phyloP scores from a whole-genome alignment of 306 rosid genomes.

The Ormosia semicastrata region DNA sequence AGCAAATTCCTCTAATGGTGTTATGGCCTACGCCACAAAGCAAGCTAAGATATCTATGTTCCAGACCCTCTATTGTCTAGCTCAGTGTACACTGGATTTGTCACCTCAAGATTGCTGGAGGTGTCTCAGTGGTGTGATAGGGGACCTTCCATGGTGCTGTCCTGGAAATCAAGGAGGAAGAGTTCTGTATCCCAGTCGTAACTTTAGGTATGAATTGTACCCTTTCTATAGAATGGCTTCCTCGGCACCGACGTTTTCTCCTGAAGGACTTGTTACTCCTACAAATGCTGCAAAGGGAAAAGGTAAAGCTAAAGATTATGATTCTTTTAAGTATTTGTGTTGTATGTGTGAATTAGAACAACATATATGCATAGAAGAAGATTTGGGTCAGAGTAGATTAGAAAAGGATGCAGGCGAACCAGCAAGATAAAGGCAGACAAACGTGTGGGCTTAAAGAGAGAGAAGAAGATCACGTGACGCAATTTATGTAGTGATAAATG shows the following conservation, averaged over 20 bases:
- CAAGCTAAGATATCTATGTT: neutral
- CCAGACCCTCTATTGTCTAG: neutral
- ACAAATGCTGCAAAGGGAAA: neutral
- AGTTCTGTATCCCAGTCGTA: conserved; percentile 23
- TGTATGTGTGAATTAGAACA: too few relatives aligned
- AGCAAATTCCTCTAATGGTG: neutral
- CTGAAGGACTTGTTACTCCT: neutral
- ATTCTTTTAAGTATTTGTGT: neutral
- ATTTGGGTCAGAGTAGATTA: too few relatives aligned
- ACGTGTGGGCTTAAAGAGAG: too few relatives aligned
- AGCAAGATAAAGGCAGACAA: too few relatives aligned
- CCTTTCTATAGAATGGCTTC: conserved; percentile 20
- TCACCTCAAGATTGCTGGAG: neutral
- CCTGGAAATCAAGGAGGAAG: conserved; percentile 4
- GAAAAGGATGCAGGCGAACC: too few relatives aligned
- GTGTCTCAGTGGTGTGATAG: neutral
- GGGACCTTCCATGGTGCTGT: neutral
- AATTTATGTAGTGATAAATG: too few relatives aligned
- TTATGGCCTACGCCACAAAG: neutral
- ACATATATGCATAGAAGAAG: too few relatives aligned
- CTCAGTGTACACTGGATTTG: neutral
- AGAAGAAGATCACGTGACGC: too few relatives aligned
- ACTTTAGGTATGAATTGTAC: conserved; percentile 25
- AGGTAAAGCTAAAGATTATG: neutral
- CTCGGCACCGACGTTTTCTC: neutral